phyloP scores from a whole-genome alignment of 2,329 filamentous ascomycete species.

The Pyrenochaeta sp. region DNA sequence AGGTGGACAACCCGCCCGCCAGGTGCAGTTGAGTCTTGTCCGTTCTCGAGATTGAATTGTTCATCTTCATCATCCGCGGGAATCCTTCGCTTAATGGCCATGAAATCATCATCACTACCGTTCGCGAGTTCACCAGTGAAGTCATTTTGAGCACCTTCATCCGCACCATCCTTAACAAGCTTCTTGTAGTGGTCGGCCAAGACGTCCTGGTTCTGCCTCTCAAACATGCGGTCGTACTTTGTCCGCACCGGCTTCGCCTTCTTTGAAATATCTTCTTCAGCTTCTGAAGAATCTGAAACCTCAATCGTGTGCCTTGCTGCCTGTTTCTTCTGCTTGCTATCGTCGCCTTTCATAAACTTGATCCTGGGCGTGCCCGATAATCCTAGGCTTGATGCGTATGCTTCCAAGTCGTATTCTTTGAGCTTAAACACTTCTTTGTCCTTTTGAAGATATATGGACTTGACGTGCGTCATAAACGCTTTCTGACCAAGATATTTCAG shows the following conservation, averaged over 20 bases:
- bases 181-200: constrained; percentile 93
- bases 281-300: constrained; percentile 66
- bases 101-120: constrained; percentile 80
- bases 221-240: constrained; percentile 98
- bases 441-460: constrained; percentile 85
- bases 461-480: constrained; percentile 89
- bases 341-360: constrained; percentile 89
- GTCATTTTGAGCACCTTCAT: constrained; percentile 48
- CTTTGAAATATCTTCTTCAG: constrained; percentile 58
- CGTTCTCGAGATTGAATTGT: constrained; percentile 54
- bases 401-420: constrained; percentile 82
- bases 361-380: constrained; percentile 92
- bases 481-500: constrained; percentile 96
- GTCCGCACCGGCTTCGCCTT: constrained; percentile 78
- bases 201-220: constrained; percentile 94
- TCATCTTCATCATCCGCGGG: constrained; percentile 69
- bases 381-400: constrained; percentile 83
- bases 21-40: constrained; percentile 43
- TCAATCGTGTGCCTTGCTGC: constrained; percentile 72
- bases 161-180: constrained; percentile 69
- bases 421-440: constrained; percentile 93
- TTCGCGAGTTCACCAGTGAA: constrained; percentile 43
- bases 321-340: constrained; percentile 88
- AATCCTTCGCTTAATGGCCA: constrained; percentile 88
- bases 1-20: constrained; percentile 70